Conservation (phyloP, 805 yeast genomes). For the Ogataea polymorpha region DNA sequence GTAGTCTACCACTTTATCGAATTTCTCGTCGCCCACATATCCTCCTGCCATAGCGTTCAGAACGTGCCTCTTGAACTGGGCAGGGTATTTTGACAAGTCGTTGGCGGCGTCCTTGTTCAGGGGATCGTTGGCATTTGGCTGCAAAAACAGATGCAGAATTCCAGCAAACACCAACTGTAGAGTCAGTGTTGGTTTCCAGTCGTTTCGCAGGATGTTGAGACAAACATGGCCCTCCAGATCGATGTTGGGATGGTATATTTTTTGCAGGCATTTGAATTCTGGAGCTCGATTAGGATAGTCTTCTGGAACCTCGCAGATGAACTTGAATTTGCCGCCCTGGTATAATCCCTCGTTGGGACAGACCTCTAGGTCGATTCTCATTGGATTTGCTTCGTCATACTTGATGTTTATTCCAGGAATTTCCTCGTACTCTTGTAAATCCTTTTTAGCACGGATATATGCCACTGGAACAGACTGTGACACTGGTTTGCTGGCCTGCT, state of each 20-base stretch:
- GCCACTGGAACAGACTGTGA: constrained; percentile 45
- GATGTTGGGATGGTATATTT: constrained; percentile 91
- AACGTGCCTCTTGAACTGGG: constrained; percentile 56
- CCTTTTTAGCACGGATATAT: constrained; percentile 72
- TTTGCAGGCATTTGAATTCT: constrained; percentile 64
- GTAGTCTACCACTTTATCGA: constrained; percentile 53
- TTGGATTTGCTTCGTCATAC: constrained; percentile 53
- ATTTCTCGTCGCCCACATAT: constrained; percentile 49
- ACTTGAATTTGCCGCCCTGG: constrained; percentile 62
- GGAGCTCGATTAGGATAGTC: constrained; percentile 94
- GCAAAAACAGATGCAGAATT: constrained; percentile 76
- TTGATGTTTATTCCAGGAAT: constrained; percentile 54
- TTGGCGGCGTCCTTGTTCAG: constrained; percentile 88
- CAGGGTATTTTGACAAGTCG: constrained; percentile 42
- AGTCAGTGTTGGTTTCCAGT: constrained; percentile 92
- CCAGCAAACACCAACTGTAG: constrained; percentile 82
- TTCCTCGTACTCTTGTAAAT: constrained; percentile 59
- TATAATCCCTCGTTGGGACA: constrained; percentile 74
- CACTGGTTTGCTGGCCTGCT: constrained; percentile 16
- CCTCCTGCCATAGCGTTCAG: constrained; percentile 71
- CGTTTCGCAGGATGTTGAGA: constrained; percentile 85
- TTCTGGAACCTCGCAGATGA: constrained; percentile 61
- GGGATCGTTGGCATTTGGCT: constrained; percentile 91
- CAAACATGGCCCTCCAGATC: constrained; percentile 90
- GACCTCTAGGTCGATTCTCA: constrained; percentile 57